These are phyloP conservation scores for Flaveria trinervia DNA, from an alignment of 129 eudicot species.

Conservation along the genomic window DNA sequence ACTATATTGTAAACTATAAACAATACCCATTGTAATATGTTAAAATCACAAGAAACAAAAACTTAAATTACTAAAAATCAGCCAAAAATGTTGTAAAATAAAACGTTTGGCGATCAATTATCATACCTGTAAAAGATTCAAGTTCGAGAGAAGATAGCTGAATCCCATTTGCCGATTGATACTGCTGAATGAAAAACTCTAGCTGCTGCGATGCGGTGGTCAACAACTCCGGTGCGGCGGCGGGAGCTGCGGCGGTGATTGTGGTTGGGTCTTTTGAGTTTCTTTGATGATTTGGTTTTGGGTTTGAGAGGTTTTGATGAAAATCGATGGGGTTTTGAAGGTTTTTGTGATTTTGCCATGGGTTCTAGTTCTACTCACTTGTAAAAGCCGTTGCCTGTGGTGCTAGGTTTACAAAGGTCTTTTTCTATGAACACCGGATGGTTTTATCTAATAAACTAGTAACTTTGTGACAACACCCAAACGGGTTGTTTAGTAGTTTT, in stretches of 20 bases:
- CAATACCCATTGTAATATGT: no score
- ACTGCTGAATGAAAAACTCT: conserved; percentile 52
- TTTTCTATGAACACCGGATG: background rate
- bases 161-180: conserved; percentile 51
- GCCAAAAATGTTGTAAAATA: background rate
- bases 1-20: no score
- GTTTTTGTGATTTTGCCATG: conserved; percentile 36
- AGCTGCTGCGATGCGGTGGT: conserved; percentile 58
- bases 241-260: conserved; percentile 14
- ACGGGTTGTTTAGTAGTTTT: no score
- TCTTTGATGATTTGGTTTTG: conserved; percentile 34
- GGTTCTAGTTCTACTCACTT: background rate
- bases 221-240: conserved; percentile 21
- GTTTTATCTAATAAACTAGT: no score
- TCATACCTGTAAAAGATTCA: conserved; percentile 54
- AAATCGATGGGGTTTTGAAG: conserved; percentile 23
- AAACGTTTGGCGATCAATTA: background rate
- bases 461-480: no score
- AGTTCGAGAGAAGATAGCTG: conserved; percentile 68
- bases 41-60: no score
- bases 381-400: conserved; percentile 18
- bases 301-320: conserved; percentile 34
- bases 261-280: conserved; percentile 25
- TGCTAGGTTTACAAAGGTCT: conserved; percentile 32
- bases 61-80: background rate